Base-by-base conservation (phyloP, 2,329 filamentous ascomycete species). In the Diaporthe caulivora region DNA sequence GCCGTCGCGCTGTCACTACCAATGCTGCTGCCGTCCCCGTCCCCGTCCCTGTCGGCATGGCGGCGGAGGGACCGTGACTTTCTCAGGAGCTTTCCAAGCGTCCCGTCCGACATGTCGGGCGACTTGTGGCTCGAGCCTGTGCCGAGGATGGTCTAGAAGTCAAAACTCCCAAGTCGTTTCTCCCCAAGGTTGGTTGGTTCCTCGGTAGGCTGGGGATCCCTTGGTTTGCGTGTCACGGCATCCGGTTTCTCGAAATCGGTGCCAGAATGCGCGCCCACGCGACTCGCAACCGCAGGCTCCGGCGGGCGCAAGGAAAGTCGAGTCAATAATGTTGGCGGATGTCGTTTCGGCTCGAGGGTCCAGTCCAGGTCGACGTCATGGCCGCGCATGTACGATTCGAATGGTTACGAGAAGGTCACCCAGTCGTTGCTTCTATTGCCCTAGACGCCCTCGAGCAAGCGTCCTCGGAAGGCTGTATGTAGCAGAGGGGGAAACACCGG, bases 41-140 rank as follows among this genome's bases (percentile, higher is more conserved):
- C 74, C 65, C 79, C 79, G 75, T 81, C 86, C 77, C 81, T 81
- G 76, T 86, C 85, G 60, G 80, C 80, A 67, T 84, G 84, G 62
- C 86, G 84, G 60, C 87, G 86, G 78, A 86, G 88, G 62, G 84
- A 83, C 37, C 83, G 84, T 49, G 85, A 83, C 78, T 87, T 89
- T 68, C 88, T 85, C 47, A 91, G 80, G 40, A 91, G 83, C 81
- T 89, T 90, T 72, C 83, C 84, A 55, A 89, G 80, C 17, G 83
- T 82, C 75, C 80, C 83, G 71, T 75, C 72, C 57, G 80, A 78
- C 79, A 79, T 79, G 18, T 69, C 37, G 34, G 34, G 65, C 49
- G 49, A 24, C 51, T 26, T 40, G 31, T 55, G 31, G 68, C 24
- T 51, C 26, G 31, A 31, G n/a, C 13, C 55, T 53, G 54, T 26